Evolutionary conservation across 805 yeast species (phyloP), one percentile per base, ranked within the genome.

Genomic region (Ogataea nitratoaversa): DNA sequence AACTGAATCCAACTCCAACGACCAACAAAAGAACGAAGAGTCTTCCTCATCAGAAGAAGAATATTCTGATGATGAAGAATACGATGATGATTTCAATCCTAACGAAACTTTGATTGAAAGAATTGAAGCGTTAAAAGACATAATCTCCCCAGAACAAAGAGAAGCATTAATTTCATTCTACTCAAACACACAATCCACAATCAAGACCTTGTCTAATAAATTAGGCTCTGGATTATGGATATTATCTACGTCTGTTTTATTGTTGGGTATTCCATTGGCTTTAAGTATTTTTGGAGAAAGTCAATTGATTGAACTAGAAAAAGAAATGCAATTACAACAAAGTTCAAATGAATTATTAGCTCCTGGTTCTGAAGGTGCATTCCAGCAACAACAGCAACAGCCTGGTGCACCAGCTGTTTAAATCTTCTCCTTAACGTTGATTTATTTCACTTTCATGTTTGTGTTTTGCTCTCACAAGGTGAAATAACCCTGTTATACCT

Each of bases 291-390:
- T 93, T 56, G 81, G 89, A 45, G 97, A 91, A 70, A 95, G 89
- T 62, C 97, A 91, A 71, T 76, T 90, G 63, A 79, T 82, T 60
- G 97, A 90, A 70, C 76, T 87, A 82, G 97, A 90, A 72, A 88
- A 85, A 71, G 93, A 89, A 61, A 81, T 88, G 74, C 79, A 83
- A 43, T 68, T 84, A 58, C 91, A 84, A 64, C 84, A 82, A 63
- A 47, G 52, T 25, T 83, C 89, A 19, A 82, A 78, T 56, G 89
- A 81, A 43, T 76, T 84, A 34, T 67, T 84, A 55, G 84, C 88
- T 32, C 80, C 84, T 46, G 84, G 85, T 47, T 73, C 80, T 31
- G 78, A 71, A 56, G 66, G 65, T 33, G 74, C 72, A 16, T 53
- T 56, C 54, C 58, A 52, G 37, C 43, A 50, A 41, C 51, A 47